Base-by-base conservation (phyloP, 768 basidiomycete species). In the Tulasnella sp. region DNA sequence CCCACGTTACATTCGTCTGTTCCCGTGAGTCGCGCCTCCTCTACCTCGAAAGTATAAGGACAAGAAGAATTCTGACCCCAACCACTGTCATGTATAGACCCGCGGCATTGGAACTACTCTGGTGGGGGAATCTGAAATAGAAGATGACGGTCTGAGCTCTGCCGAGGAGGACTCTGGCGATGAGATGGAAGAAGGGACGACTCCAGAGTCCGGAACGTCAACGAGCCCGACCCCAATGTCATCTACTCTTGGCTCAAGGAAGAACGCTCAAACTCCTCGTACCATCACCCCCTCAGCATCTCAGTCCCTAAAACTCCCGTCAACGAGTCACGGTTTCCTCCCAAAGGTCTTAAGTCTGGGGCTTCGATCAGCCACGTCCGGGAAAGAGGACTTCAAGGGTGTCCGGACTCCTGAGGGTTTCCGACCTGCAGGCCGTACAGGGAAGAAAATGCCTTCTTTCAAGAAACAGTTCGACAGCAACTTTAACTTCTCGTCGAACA, bases 31-130 rank as follows among this genome's bases (percentile, higher is more conserved):
- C 39, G 36, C n/a, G 29, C 9, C 71, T 29, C 14, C n/a, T 42
- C 6, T 29, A 58, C 49, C 17, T 45, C 42, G 36, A 3, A 1
- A 29, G 42, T n/a, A n/a, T n/a, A 42, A 8, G 42, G 42, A 42
- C 42, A 8, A 17, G 17, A 8, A 8, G 17, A 42, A 0, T 15
- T 25, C 2, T 78, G 74, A 45, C 74, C 0, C 52, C 71, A 7
- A 78, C 72, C 36, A 29, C 36, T 71, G 36, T n/a, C 25, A 31
- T 4, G 25, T 34, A 71, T 37, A 95, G 93, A 94, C 93, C 14
- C 90, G 93, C 83, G 92, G 93, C 34, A 89, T 95, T 36, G 94
- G 94, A 72, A 96, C 94, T 3, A 84, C 93, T 36, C 22, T 75
- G 67, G 25, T 69, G 72, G 19, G 77, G 5, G 86, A 85, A 7